Conservation (phyloP, 2,329 filamentous ascomycete genomes). For the Knufia petricola region DNA sequence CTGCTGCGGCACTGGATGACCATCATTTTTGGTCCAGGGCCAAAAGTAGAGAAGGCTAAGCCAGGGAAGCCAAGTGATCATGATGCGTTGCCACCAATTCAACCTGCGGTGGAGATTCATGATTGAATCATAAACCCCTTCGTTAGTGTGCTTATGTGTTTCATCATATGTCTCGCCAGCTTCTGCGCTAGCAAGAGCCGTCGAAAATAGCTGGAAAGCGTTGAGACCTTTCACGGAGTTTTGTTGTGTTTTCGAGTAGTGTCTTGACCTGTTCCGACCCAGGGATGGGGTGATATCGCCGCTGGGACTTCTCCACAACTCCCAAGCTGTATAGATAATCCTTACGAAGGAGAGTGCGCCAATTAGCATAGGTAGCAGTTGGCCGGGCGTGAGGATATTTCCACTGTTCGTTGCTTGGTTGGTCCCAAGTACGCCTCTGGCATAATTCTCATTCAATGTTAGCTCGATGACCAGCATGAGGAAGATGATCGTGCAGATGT, state of each 20-base stretch:
- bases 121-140: not conserved
- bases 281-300: constrained; percentile 13
- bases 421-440: constrained; percentile 12
- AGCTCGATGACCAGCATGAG: constrained; percentile 14
- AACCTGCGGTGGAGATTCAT: not conserved
- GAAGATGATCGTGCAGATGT: constrained; percentile 14
- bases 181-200: not conserved
- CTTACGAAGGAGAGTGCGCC: constrained; percentile 13
- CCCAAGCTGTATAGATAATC: constrained; percentile 11
- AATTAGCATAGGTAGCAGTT: constrained; percentile 15
- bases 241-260: not conserved
- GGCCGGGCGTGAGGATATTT: constrained; percentile 12
- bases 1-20: not conserved
- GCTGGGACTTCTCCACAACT: constrained; percentile 12
- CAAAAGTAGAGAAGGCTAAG: constrained; percentile 12
- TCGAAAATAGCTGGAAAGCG: constrained; percentile 4
- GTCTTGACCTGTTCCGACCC: constrained; percentile 1
- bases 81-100: not conserved
- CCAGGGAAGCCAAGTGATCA: constrained; percentile 15
- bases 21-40: constrained; percentile 2
- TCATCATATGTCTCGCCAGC: not conserved
- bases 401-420: not conserved
- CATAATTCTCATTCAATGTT: constrained; percentile 15
- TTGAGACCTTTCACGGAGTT: not conserved
- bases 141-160: not conserved